These are phyloP conservation scores for Fraxinus velutina DNA, from an alignment of 305 asterid genomes.

Conservation along the genomic window DNA sequence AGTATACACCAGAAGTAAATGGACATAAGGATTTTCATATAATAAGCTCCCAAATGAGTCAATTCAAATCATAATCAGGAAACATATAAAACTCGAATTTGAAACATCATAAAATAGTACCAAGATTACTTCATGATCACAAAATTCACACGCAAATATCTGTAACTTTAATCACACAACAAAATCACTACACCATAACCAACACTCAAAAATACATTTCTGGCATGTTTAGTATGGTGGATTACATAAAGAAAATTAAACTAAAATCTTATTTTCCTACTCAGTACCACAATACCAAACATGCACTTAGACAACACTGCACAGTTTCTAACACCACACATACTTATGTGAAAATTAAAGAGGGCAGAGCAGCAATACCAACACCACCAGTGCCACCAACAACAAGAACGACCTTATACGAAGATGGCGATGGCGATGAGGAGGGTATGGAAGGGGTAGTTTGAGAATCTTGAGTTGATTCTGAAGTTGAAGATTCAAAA, in stretches of 20 bases:
- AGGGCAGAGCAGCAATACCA: slow-evolving; percentile 39
- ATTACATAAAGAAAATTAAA: not conserved
- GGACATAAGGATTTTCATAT: not conserved
- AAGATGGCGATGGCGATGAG: slow-evolving; percentile 20
- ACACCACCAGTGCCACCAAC: slow-evolving; percentile 95
- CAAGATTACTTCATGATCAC: not conserved
- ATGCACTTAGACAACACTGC: not conserved
- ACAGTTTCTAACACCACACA: not conserved
- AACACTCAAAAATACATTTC: not conserved
- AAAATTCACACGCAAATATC: not conserved
- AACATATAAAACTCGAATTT: not conserved
- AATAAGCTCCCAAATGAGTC: not conserved
- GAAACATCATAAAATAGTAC: not conserved
- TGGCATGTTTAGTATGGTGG: not conserved
- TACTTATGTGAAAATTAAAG: not conserved
- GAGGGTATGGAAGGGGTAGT: not conserved
- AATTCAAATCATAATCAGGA: not conserved
- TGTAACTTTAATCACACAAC: not conserved
- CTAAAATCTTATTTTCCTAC: not conserved
- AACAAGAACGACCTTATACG: slow-evolving; percentile 80
- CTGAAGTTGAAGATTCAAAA: slow-evolving; percentile 28
- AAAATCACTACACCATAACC: not conserved
- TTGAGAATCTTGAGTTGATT: slow-evolving; percentile 26
- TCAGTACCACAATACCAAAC: not conserved
- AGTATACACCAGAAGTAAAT: not conserved